Evolutionary conservation across 1,284 basidiomycete species (phyloP), one percentile per base, ranked within the genome.

Genomic region (Trichosporon ovoides): DNA sequence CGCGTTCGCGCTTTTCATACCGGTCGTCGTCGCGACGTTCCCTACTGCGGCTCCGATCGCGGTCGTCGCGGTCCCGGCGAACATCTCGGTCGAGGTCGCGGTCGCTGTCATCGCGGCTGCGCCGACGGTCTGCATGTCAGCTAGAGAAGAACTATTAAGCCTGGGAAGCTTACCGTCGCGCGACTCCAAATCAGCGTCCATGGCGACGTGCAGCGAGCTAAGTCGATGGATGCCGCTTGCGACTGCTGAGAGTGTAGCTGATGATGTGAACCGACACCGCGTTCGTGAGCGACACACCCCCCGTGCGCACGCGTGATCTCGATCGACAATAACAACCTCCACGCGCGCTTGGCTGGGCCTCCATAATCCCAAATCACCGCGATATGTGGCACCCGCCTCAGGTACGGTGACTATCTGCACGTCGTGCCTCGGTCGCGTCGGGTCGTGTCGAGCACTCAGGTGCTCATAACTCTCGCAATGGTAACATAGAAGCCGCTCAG

Each of bases 31-130:
- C 16, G 18, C 48, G 48, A n/a, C 37, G 38, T 7, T 50, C 36
- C 24, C 48, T 38, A 36, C 55, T 36, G 28, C 38, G 38, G 38
- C 52, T 51, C 37, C 38, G 31, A 19, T 37, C 55, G 38, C 51
- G 38, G 19, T 48, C 43, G 28, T 53, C 54, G 36, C 34, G 48
- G 31, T 58, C 51, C 12, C 55, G 55, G 48, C 46, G 46, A 22
- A 36, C 38, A 38, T 34, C 20, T 16, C 54, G 56, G 18, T 33
- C 24, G 31, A 35, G 55, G 19, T 18, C 28, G 28, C 28, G 28
- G 28, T 20, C 40, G 28, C 49, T 14, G 48, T 48, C 57, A 28
- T 38, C 48, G n/a, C 56, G 38, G 40, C 28, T 28, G 22, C 11
- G 20, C 28, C 50, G 20, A 33, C 36, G 50, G 18, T 37, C 50